Conservation (phyloP, 495 filamentous ascomycete species). For the Aspergillus sclerotioniger region DNA sequence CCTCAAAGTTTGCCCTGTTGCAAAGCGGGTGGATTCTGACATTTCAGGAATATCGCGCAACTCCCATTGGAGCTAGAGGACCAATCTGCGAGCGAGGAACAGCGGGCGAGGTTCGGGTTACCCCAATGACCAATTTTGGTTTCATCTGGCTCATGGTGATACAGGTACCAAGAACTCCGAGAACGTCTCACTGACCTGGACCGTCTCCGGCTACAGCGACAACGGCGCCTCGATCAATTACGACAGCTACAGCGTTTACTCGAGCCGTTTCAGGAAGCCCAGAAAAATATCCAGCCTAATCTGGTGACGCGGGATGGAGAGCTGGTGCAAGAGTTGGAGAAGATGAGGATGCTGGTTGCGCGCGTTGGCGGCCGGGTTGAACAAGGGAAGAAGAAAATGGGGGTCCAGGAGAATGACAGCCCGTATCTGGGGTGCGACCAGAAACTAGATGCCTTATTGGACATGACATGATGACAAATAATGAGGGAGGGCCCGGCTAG, state of each 20-base stretch:
- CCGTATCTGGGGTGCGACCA: conserved; percentile 32
- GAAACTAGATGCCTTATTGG: conserved; percentile 37
- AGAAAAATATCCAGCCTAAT: conserved; percentile 69
- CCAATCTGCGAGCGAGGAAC: conserved; percentile 32
- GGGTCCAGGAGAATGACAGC: conserved; percentile 14
- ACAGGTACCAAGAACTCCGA: conserved; percentile 57
- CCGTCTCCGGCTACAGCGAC: conserved; percentile 49
- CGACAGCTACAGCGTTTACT: conserved; percentile 57
- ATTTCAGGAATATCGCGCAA: conserved; percentile 41
- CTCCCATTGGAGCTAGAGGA: conserved; percentile 34
- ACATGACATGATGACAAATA: conserved; percentile 31
- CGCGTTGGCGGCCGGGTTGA: conserved; percentile 63
- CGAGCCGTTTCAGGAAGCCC: conserved; percentile 55
- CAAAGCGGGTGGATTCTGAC: conserved; percentile 8
- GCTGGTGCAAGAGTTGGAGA: conserved; percentile 68
- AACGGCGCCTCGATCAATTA: conserved; percentile 56
- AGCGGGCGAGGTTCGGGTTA: conserved; percentile 32
- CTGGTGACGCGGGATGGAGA: conserved; percentile 72
- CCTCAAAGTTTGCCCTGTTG: neutral
- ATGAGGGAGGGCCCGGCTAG: neutral
- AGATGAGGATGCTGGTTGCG: conserved; percentile 71
- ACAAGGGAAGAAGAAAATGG: conserved; percentile 29
- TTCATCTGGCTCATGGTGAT: conserved; percentile 30
- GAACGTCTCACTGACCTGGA: conserved; percentile 51
- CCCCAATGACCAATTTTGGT: conserved; percentile 19